These are phyloP conservation scores for Ceratorhiza oryzae-sativae DNA, from an alignment of 1,284 basidiomycete genomes.

Conservation along the genomic window DNA sequence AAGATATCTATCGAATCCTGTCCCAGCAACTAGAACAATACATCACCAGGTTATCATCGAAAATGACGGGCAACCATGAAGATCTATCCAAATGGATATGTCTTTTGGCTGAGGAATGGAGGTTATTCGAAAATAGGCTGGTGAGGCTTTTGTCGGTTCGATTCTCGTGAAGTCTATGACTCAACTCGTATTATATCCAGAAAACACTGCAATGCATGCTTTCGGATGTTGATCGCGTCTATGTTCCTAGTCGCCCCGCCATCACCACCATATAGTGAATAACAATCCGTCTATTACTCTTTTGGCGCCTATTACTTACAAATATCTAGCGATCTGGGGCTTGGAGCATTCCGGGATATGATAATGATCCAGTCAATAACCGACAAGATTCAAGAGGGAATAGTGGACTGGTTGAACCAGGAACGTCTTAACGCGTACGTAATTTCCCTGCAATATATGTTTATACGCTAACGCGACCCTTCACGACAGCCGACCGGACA, in stretches of 20 bases:
- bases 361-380: slow-evolving; percentile 60
- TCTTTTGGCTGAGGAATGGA: slow-evolving; percentile 60
- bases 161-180: too few relatives aligned
- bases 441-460: too few relatives aligned
- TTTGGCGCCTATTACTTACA: background rate
- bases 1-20: slow-evolving; percentile 61
- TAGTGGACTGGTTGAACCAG: slow-evolving; percentile 62
- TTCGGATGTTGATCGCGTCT: slow-evolving; percentile 57
- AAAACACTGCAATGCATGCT: slow-evolving; percentile 62
- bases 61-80: slow-evolving; percentile 49
- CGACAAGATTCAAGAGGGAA: slow-evolving; percentile 57
- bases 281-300: too few relatives aligned
- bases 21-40: slow-evolving; percentile 61
- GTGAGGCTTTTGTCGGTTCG: slow-evolving; percentile 53
- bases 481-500: slow-evolving; percentile 41
- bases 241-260: slow-evolving; percentile 45
- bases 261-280: slow-evolving; percentile 48
- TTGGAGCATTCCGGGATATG: slow-evolving; percentile 61
- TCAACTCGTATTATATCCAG: slow-evolving; percentile 49
- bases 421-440: slow-evolving; percentile 56
- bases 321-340: slow-evolving; percentile 47
- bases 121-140: slow-evolving; percentile 68
- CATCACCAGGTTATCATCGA: slow-evolving; percentile 55
- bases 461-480: slow-evolving; percentile 43
- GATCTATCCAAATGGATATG: slow-evolving; percentile 58